These are phyloP conservation scores for Parathielavia hyrcaniae DNA, from an alignment of 495 filamentous ascomycete species.

Conservation along the genomic window DNA sequence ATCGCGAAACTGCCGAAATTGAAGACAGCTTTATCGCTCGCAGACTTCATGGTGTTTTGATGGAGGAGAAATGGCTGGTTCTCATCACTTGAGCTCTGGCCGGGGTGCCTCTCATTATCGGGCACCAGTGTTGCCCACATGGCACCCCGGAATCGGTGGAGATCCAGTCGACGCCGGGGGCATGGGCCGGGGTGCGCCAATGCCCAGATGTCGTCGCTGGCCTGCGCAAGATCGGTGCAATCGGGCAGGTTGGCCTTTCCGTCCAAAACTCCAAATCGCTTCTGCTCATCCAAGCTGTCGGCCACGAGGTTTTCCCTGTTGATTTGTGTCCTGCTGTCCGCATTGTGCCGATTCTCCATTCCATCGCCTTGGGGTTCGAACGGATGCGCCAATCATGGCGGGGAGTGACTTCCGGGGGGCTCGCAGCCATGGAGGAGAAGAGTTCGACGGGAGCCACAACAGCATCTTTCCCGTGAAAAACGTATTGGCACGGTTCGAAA, in stretches of 20 bases:
- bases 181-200: constrained; percentile 16
- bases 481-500: constrained; percentile 10
- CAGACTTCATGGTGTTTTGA: too few relatives aligned
- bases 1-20: too few relatives aligned
- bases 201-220: constrained; percentile 13
- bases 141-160: constrained; percentile 22
- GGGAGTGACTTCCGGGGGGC: constrained; percentile 24
- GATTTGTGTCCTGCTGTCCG: background rate
- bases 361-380: constrained; percentile 24
- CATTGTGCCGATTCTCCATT: background rate
- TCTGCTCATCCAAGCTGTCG: background rate
- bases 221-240: constrained; percentile 4
- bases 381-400: constrained; percentile 17
- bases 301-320: background rate
- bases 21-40: too few relatives aligned
- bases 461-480: background rate
- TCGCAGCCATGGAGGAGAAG: constrained; percentile 9
- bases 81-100: background rate
- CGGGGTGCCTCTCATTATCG: background rate
- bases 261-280: background rate
- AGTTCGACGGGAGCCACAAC: constrained; percentile 24
- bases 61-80: too few relatives aligned
- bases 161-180: constrained; percentile 21
- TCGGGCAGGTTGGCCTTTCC: background rate
- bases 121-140: constrained; percentile 17